phyloP scores from a whole-genome alignment of 2,329 filamentous ascomycete genomes.

The Chrysosporium keratinophilum region DNA sequence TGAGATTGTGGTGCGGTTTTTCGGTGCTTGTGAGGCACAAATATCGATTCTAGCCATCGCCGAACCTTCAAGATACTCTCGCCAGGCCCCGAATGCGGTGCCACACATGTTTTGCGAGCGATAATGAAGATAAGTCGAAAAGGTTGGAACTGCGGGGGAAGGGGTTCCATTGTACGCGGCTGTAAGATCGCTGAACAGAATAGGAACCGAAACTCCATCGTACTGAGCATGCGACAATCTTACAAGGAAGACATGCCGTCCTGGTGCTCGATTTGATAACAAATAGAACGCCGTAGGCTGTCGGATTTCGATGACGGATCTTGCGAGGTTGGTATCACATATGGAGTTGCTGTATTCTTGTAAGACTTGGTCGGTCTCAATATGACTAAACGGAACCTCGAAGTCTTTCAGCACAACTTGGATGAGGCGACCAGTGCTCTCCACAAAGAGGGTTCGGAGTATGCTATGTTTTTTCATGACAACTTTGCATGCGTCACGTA shows the following conservation, averaged over 20 bases:
- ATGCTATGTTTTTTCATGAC: neutral
- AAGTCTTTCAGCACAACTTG: slow-evolving; percentile 2
- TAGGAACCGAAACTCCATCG: slow-evolving; percentile 51
- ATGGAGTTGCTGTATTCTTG: slow-evolving; percentile 13
- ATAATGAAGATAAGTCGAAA: slow-evolving; percentile 19
- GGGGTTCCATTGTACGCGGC: slow-evolving; percentile 33
- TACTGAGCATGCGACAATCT: slow-evolving; percentile 54
- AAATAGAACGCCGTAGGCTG: neutral
- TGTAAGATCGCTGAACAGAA: slow-evolving; percentile 45
- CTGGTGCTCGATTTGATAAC: neutral
- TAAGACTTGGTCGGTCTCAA: slow-evolving; percentile 29
- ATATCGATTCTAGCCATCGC: slow-evolving; percentile 29
- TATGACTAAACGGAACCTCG: neutral
- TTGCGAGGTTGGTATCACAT: neutral
- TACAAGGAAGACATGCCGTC: slow-evolving; percentile 30
- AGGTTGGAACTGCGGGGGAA: slow-evolving; percentile 23
- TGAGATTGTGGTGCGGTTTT: neutral
- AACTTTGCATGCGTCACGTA: slow-evolving; percentile 1
- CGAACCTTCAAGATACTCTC: slow-evolving; percentile 42
- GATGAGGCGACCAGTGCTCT: neutral
- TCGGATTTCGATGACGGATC: neutral
- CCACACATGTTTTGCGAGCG: neutral
- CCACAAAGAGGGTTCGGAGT: slow-evolving; percentile 7
- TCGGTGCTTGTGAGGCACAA: neutral
- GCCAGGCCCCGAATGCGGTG: slow-evolving; percentile 45